Base-by-base conservation (phyloP, 2,329 filamentous ascomycete species). In the Fulvia fulva region DNA sequence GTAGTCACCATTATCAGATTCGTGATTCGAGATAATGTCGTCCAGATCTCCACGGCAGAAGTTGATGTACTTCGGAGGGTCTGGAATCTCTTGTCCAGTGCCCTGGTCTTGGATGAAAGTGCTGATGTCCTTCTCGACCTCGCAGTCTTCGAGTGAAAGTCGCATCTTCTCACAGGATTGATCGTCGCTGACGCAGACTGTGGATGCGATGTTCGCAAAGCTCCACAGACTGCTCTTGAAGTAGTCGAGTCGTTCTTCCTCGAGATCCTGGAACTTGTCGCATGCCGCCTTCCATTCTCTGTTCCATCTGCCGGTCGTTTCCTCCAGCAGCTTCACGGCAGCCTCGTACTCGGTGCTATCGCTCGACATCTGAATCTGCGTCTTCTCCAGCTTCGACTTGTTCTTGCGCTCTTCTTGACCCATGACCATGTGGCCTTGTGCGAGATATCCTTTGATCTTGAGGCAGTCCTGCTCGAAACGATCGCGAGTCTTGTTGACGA, bases 391-490 rank as follows among this genome's bases (percentile, higher is more conserved):
- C 76, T 96, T 97, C 22, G 93, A 92, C 77, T 99, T 99, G 76
- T 99, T 99, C 77, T 96, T 97, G 26, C 94, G 86, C 78, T 99
- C 94, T 73, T 99, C 94, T 68, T 99, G 94, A 14, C 94, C 94
- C 94, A 99, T 99, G 58, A 99, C 94, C 94, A 99, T 99, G 73
- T 99, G 95, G 9, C 94, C 94, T 75, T 99, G 94, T 3, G 95
- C 94, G 4, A 99, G 84, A 71, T 99, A 99, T 41, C 94, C 94
- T 76, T 99, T 99, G 74, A 99, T 97, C 73, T 96, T 94, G 46
- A 99, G 81, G 72, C 93, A 97, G 68, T 99, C 95, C 75, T 99
- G 93, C 76, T 99, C 94, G 73, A 95, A 99, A 51, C 88, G 88
- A 76, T 99, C 94, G 65, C 94, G 85, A 16, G 92, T 89, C 83